Evolutionary conservation across 2,329 filamentous ascomycete genomes (phyloP).

Genomic region (Macrophomina phaseolina): DNA sequence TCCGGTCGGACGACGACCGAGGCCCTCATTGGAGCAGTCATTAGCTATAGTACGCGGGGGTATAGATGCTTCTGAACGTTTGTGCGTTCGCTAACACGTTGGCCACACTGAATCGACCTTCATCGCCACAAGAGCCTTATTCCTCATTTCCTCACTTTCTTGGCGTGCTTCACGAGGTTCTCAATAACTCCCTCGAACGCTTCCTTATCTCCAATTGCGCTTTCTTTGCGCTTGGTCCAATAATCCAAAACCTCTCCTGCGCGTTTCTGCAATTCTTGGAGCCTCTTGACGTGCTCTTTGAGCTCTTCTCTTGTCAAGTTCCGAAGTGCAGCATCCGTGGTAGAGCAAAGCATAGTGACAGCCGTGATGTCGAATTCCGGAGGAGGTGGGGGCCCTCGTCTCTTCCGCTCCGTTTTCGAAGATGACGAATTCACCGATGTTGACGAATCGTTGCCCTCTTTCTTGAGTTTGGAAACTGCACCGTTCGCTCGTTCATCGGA

Average conservation of each 20-base stretch:
- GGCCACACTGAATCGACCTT: not conserved
- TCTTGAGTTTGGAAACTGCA: slow-evolving; percentile 46
- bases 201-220: slow-evolving; percentile 87
- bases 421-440: slow-evolving; percentile 46
- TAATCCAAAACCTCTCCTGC: slow-evolving; percentile 83
- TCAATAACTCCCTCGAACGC: slow-evolving; percentile 97
- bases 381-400: slow-evolving; percentile 67
- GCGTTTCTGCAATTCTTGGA: slow-evolving; percentile 72
- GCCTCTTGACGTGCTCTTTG: slow-evolving; percentile 68
- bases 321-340: slow-evolving; percentile 80
- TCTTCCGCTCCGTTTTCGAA: slow-evolving; percentile 48
- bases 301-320: slow-evolving; percentile 83
- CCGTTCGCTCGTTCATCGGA: slow-evolving; percentile 45
- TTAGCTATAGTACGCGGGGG: slow-evolving; percentile 25
- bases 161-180: slow-evolving; percentile 89
- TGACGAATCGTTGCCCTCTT: slow-evolving; percentile 44
- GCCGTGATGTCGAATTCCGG: slow-evolving; percentile 80
- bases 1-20: slow-evolving; percentile 12
- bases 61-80: slow-evolving; percentile 20
- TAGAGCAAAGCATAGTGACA: slow-evolving; percentile 78
- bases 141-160: slow-evolving; percentile 75
- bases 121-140: slow-evolving; percentile 19
- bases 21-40: slow-evolving; percentile 18
- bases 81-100: slow-evolving; percentile 7
- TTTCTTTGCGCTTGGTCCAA: slow-evolving; percentile 85